phyloP scores from a whole-genome alignment of 164 flowering plant genomes.

The Hamamelis virginiana region DNA sequence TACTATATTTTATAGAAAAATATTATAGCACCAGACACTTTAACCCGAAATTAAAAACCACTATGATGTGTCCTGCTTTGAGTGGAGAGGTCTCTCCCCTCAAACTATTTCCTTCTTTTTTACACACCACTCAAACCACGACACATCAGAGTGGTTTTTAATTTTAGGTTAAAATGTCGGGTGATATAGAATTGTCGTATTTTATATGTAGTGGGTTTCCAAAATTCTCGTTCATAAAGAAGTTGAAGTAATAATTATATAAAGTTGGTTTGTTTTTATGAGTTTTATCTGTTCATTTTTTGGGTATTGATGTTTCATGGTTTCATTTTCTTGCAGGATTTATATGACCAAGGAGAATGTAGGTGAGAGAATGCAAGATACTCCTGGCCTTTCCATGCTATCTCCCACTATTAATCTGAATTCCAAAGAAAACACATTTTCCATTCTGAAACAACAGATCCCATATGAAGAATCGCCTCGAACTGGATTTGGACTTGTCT shows the following conservation, averaged over 20 bases:
- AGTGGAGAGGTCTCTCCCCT: too few species aligned
- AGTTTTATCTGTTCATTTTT: background rate
- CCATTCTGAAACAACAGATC: conserved; percentile 44
- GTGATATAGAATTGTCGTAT: too few species aligned
- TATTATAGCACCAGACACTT: too few species aligned
- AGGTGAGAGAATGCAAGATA: conserved; percentile 35
- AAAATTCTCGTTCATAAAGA: too few species aligned
- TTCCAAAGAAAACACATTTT: conserved; percentile 35
- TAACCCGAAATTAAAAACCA: too few species aligned
- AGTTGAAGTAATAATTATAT: too few species aligned
- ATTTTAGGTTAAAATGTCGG: too few species aligned
- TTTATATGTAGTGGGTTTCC: too few species aligned
- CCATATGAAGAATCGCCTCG: conserved; percentile 42
- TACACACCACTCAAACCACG: too few species aligned
- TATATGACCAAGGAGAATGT: conserved; percentile 30
- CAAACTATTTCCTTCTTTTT: too few species aligned
- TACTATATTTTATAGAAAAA: background rate
- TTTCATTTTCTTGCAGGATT: conserved; percentile 34
- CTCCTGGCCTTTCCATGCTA: conserved; percentile 41
- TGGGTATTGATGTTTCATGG: background rate
- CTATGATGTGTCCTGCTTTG: too few species aligned
- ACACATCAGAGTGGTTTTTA: too few species aligned
- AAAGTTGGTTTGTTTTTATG: background rate
- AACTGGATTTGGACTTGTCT: conserved; percentile 49
- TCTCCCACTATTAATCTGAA: conserved; percentile 33